Conservation (phyloP, 2,329 filamentous ascomycete species). For the Xylariaceae sp. region DNA sequence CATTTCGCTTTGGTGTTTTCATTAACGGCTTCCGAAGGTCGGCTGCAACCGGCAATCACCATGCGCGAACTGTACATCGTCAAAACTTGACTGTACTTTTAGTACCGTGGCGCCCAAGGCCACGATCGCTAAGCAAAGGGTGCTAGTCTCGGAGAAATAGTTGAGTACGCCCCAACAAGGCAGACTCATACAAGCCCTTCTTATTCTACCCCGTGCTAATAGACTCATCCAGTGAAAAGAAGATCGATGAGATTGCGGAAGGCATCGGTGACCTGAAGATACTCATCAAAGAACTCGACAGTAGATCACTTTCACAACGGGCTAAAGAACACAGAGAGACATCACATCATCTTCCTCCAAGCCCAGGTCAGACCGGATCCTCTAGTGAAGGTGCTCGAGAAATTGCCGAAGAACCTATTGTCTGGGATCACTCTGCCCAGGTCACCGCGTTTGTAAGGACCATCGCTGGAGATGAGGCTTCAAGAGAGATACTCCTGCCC, state of each 20-base stretch:
- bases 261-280: slow-evolving; percentile 20
- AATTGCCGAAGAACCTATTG: slow-evolving; percentile 6
- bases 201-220: background rate
- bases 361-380: background rate
- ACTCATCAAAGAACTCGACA: slow-evolving; percentile 17
- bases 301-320: no score
- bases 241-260: slow-evolving; percentile 35
- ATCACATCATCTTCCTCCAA: background rate
- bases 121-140: slow-evolving; percentile 30
- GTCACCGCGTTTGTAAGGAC: slow-evolving; percentile 35
- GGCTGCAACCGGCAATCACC: slow-evolving; percentile 33
- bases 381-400: background rate
- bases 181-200: background rate
- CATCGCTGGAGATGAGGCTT: slow-evolving; percentile 13
- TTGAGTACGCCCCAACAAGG: slow-evolving; percentile 15
- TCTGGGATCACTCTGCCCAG: slow-evolving; percentile 35
- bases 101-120: slow-evolving; percentile 27
- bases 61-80: slow-evolving; percentile 35
- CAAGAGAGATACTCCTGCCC: slow-evolving; percentile 7
- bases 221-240: slow-evolving; percentile 30
- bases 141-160: slow-evolving; percentile 38
- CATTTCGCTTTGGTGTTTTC: no score
- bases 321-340: no score
- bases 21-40: slow-evolving; percentile 16
- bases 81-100: slow-evolving; percentile 34